A percentile compares a stretch with the other conserved stretches of the same genome.
Conservation (phyloP, 768 basidiomycete species). For the Russula olivacea region DNA sequence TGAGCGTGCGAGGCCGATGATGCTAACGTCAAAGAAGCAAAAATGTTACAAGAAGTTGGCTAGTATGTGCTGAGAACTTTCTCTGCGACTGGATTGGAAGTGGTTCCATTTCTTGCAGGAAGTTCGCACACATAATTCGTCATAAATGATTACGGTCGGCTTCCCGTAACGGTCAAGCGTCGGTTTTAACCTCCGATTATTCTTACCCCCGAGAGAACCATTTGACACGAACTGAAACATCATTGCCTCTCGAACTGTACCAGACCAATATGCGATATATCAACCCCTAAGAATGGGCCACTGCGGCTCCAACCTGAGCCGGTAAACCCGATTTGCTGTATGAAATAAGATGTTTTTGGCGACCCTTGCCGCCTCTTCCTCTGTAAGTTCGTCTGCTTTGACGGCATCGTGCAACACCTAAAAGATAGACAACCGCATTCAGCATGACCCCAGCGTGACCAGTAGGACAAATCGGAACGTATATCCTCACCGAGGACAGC, state of each 20-base stretch:
- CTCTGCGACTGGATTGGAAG: neutral
- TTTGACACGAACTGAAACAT: neutral
- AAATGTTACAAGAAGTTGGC: too few relatives aligned
- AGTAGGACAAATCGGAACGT: neutral
- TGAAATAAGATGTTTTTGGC: constrained; percentile 56
- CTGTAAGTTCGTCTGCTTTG: constrained; percentile 43
- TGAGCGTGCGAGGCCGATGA: neutral
- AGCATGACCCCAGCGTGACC: neutral
- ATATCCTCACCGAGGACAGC: constrained; percentile 46
- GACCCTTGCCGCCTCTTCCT: constrained; percentile 48
- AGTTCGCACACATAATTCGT: neutral
- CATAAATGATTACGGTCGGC: too few relatives aligned
- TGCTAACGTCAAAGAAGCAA: neutral
- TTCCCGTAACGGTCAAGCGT: neutral
- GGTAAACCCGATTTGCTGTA: constrained; percentile 61
- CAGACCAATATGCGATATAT: neutral
- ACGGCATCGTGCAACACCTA: constrained; percentile 57
- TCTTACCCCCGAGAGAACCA: neutral
- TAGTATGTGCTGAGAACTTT: neutral
- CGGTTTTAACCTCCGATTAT: constrained; percentile 27
- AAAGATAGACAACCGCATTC: neutral
- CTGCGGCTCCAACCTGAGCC: constrained; percentile 41
- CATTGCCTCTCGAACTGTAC: neutral
- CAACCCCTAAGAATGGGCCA: neutral
- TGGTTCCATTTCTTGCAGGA: neutral